Base-by-base conservation (phyloP, 371 early-diverging fungal species). In the Umbelopsis sp. region DNA sequence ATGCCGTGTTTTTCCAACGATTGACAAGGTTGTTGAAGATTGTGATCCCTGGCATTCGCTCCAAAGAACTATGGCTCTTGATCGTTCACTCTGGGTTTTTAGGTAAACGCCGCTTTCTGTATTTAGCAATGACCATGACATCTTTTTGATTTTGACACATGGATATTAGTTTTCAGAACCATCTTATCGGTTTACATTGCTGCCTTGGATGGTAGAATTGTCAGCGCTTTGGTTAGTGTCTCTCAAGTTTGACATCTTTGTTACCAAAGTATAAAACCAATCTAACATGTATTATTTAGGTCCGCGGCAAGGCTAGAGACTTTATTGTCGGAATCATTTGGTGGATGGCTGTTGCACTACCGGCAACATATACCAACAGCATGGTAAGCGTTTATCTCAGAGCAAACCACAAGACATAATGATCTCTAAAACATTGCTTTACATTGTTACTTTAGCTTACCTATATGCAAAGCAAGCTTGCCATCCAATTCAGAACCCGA, bases 341-440 rank as follows among this genome's bases (percentile, higher is more conserved):
- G 84, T 98, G 96, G 94, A 95, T 98, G 91, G 84, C 87, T 11
- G 92, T 97, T 44, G 94, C 97, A 11, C 83, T 98, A 25, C 98
- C 98, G 11, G 97, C 98, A 1, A 97, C 97, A 20, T 94, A 94
- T 78, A 98, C 98, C 69, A 98, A 98, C 80, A 93, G 93, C 77
- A 93, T 97, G 93, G 92, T 89, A 83, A 80, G 63, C 69, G 3
- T 4, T 38, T 48, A 14, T 63, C 64, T 24, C 11, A 12, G 16
- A 20, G 11, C 25, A 38, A 38, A 25, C 29, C 4, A 32, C 20
- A 18, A 35, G 25, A 11, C n/a, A 20, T 35, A 35, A 29, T 75
- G n/a, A 11, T 8, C 10, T 8, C 10, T 51, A 10, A 24, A 51
- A n/a, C 7, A 9, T 11, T 24, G 12, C 12, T 29, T 14, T 63